phyloP scores from a whole-genome alignment of 2,329 filamentous ascomycete species.

The Aspergillus fumigatiaffinis region DNA sequence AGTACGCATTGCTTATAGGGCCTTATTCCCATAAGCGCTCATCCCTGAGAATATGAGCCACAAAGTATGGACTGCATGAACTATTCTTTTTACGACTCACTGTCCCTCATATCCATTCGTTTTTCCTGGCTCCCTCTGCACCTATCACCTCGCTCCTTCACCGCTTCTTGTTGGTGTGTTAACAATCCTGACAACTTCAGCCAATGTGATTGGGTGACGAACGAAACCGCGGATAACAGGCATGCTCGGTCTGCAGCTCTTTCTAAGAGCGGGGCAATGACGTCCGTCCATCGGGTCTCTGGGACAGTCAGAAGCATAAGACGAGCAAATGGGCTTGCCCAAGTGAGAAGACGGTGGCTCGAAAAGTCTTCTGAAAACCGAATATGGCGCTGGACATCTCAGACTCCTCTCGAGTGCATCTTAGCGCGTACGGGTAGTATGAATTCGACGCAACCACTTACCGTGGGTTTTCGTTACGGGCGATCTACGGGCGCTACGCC shows the following conservation, averaged over 20 bases:
- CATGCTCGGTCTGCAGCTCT: constrained; percentile 9
- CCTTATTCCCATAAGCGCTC: background rate
- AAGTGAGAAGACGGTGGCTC: background rate
- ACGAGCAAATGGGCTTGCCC: background rate
- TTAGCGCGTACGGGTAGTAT: background rate
- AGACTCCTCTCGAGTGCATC: background rate
- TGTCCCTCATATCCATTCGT: background rate
- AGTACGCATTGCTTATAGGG: background rate
- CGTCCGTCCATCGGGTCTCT: background rate
- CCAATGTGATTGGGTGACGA: constrained; percentile 10
- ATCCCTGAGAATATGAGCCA: background rate
- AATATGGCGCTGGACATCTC: background rate
- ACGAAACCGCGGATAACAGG: constrained; percentile 14
- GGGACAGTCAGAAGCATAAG: background rate
- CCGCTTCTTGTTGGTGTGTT: constrained; percentile 15
- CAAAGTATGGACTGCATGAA: background rate
- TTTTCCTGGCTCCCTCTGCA: background rate
- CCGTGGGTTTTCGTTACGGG: background rate
- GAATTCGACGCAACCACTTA: background rate
- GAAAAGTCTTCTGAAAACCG: background rate
- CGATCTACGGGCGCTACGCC: constrained; percentile 15
- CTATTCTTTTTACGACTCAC: background rate
- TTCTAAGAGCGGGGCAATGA: constrained; percentile 12
- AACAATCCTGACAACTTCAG: constrained; percentile 6
- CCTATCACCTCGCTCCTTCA: constrained; percentile 4